Evolutionary conservation across 805 yeast species (phyloP).

Genomic region (Schwanniomyces occidentalis): DNA sequence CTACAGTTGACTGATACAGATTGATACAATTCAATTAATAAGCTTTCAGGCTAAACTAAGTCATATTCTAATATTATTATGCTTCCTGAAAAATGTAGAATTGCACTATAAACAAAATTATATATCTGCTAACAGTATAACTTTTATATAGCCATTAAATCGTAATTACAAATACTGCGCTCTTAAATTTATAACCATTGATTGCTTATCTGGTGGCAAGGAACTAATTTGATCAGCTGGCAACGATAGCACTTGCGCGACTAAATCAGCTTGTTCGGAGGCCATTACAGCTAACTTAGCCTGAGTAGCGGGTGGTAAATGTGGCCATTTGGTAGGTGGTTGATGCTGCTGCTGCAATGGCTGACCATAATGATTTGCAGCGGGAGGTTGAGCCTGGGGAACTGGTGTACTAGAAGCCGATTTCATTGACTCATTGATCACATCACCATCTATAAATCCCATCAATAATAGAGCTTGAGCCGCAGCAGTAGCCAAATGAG

Average conservation of each 20-base stretch:
- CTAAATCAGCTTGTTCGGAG: conserved; percentile 56
- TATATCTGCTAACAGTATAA: too few relatives aligned
- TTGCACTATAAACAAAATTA: too few relatives aligned
- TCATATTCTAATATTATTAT: too few relatives aligned
- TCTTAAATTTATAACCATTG: conserved; percentile 56
- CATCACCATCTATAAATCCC: conserved; percentile 73
- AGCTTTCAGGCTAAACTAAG: too few relatives aligned
- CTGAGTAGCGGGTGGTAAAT: conserved; percentile 49
- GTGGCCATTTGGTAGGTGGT: conserved; percentile 44
- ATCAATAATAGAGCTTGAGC: conserved; percentile 73
- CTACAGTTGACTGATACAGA: too few relatives aligned
- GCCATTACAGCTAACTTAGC: conserved; percentile 52
- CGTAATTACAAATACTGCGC: conserved; percentile 49
- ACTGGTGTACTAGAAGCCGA: conserved; percentile 19
- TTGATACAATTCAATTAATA: too few relatives aligned
- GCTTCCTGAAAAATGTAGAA: too few relatives aligned
- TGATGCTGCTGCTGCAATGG: conserved; percentile 12
- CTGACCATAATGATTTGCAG: conserved; percentile 11
- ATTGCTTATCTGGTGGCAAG: conserved; percentile 52
- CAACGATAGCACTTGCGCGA: conserved; percentile 53
- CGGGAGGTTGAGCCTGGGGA: conserved; percentile 13
- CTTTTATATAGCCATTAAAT: too few relatives aligned
- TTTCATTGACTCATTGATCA: conserved; percentile 58
- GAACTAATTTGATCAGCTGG: conserved; percentile 50
- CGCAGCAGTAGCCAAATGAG: conserved; percentile 62